Evolutionary conservation across 2,329 filamentous ascomycete genomes (phyloP).

Genomic region (Colletotrichum tanaceti): DNA sequence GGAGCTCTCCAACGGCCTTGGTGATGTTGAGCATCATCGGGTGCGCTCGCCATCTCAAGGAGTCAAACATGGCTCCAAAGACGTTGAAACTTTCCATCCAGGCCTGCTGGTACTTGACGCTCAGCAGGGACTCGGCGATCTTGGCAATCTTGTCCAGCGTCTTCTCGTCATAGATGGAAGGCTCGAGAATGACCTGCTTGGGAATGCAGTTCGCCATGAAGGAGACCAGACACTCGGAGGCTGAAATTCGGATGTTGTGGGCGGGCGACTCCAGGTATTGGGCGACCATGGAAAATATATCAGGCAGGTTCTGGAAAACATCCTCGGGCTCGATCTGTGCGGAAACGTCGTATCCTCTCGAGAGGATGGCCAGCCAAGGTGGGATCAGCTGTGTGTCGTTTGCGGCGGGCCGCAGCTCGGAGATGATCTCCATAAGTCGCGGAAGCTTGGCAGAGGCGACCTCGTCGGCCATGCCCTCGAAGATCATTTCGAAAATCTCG

Average conservation of each 20-base stretch:
- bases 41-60: constrained; percentile 84
- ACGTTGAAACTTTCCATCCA: constrained; percentile 97
- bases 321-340: constrained; percentile 89
- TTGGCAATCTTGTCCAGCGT: constrained; percentile 83
- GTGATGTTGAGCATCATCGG: constrained; percentile 82
- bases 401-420: constrained; percentile 88
- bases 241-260: constrained; percentile 92
- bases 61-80: constrained; percentile 86
- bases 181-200: constrained; percentile 82
- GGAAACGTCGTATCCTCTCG: constrained; percentile 92
- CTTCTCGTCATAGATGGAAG: constrained; percentile 93
- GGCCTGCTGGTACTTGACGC: constrained; percentile 90
- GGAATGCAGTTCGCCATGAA: constrained; percentile 93
- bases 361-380: constrained; percentile 96
- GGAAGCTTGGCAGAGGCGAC: constrained; percentile 90
- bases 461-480: constrained; percentile 90
- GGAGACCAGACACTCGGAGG: constrained; percentile 93
- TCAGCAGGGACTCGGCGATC: constrained; percentile 79
- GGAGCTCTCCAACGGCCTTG: constrained; percentile 85
- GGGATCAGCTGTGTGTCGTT: constrained; percentile 96
- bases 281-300: constrained; percentile 83
- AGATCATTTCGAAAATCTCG: constrained; percentile 97
- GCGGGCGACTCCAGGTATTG: constrained; percentile 87
- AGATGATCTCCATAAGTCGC: constrained; percentile 88
- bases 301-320: constrained; percentile 89